phyloP scores from a whole-genome alignment of 805 yeast species.

The Candida piceae region DNA sequence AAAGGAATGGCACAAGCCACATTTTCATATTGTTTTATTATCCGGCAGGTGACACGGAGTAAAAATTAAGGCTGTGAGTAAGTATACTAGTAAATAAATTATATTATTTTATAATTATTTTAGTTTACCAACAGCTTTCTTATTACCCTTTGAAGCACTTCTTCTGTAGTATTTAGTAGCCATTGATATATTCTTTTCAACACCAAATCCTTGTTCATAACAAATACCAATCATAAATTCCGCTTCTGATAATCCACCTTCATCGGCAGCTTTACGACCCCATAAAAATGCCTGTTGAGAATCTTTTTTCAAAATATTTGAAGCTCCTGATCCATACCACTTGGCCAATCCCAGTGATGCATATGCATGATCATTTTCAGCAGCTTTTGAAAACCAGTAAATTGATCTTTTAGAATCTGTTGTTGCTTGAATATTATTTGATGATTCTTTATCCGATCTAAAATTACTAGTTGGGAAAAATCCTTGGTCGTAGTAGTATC shows the following conservation, averaged over 20 bases:
- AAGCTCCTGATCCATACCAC: constrained; percentile 72
- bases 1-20: no score
- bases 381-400: constrained; percentile 72
- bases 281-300: constrained; percentile 63
- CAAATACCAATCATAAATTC: constrained; percentile 68
- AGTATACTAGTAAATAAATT: no score
- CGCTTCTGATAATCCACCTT: constrained; percentile 51
- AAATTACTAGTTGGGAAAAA: constrained; percentile 30
- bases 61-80: no score
- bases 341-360: constrained; percentile 72
- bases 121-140: constrained; percentile 43
- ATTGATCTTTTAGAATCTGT: constrained; percentile 55
- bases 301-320: constrained; percentile 46
- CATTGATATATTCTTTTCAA: constrained; percentile 34
- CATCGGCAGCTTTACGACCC: constrained; percentile 59
- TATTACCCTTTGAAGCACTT: constrained; percentile 61
- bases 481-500: constrained; percentile 71
- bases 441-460: constrained; percentile 29
- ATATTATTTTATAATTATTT: no score
- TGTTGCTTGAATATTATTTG: constrained; percentile 21
- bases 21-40: no score
- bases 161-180: constrained; percentile 48
- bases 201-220: constrained; percentile 62
- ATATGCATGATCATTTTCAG: constrained; percentile 57
- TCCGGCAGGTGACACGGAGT: no score